Evolutionary conservation across 2,329 filamentous ascomycete genomes (phyloP).

Genomic region (Venturiaceae sp.): DNA sequence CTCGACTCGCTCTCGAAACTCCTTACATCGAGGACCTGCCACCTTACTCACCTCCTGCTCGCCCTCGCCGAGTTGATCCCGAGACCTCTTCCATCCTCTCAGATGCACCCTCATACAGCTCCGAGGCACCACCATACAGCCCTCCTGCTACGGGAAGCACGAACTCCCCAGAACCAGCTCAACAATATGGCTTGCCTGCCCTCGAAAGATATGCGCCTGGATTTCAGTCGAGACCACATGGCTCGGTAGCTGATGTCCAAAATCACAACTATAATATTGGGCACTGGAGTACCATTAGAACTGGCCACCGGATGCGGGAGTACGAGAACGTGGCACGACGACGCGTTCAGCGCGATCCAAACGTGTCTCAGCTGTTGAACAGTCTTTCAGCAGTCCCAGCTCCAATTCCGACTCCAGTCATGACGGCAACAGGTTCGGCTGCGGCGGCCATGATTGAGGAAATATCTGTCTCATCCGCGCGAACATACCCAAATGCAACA

Average conservation of each 20-base stretch:
- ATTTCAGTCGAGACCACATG: slow-evolving; percentile 14
- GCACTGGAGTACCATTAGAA: slow-evolving; percentile 47
- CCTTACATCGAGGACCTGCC: slow-evolving; percentile 18
- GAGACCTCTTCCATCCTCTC: slow-evolving; percentile 60
- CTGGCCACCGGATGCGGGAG: slow-evolving; percentile 47
- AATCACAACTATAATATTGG: slow-evolving; percentile 41
- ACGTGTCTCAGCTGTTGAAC: slow-evolving; percentile 2
- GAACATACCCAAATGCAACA: not conserved
- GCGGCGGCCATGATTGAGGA: not conserved
- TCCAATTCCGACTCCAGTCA: not conserved
- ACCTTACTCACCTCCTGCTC: slow-evolving; percentile 14
- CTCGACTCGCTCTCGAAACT: slow-evolving; percentile 1
- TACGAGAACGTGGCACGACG: slow-evolving; percentile 56
- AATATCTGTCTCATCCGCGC: not conserved
- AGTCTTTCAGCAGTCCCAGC: slow-evolving; percentile 11
- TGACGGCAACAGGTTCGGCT: not conserved
- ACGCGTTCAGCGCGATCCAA: slow-evolving; percentile 24
- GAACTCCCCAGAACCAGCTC: too few relatives aligned
- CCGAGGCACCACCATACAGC: slow-evolving; percentile 54
- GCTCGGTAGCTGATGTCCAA: slow-evolving; percentile 13
- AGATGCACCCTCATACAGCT: slow-evolving; percentile 58
- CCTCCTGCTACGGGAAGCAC: slow-evolving; percentile 27
- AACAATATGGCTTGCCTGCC: not conserved
- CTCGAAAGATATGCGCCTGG: slow-evolving; percentile 16
- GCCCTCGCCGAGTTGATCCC: slow-evolving; percentile 35